These are phyloP conservation scores for Neurospora sp. DNA, from an alignment of 495 filamentous ascomycete species.

Conservation along the genomic window DNA sequence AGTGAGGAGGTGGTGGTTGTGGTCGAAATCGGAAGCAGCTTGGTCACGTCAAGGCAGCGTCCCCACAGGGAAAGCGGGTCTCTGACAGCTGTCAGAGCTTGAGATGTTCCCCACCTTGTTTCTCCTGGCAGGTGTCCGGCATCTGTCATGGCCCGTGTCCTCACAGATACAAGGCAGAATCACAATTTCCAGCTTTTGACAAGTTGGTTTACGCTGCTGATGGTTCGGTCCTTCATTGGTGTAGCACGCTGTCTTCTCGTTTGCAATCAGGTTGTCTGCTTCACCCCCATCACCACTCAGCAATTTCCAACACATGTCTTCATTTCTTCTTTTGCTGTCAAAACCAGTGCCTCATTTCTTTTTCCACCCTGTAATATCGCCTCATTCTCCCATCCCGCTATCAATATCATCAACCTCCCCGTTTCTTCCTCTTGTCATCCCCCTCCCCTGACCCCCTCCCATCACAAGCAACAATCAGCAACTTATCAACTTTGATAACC, in stretches of 20 bases:
- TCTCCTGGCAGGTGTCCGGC: not conserved
- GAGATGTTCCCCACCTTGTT: not conserved
- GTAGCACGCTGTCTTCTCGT: not conserved
- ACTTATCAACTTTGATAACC: not conserved
- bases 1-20: not conserved
- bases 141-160: not conserved
- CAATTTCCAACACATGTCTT: not conserved
- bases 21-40: not conserved
- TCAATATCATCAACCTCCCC: not conserved
- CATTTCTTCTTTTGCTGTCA: not conserved
- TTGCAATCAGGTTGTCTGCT: not conserved
- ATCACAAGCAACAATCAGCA: not conserved
- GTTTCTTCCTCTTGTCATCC: not conserved
- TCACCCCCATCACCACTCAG: not conserved
- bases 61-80: not conserved
- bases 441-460: not conserved
- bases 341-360: not conserved
- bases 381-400: not conserved
- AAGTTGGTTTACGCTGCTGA: not conserved
- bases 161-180: not conserved
- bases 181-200: not conserved
- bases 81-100: not conserved
- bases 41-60: not conserved
- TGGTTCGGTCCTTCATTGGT: conserved; percentile 1
- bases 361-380: not conserved